phyloP scores from a whole-genome alignment of 305 asterid genomes.

The Nicotiana rustica region DNA sequence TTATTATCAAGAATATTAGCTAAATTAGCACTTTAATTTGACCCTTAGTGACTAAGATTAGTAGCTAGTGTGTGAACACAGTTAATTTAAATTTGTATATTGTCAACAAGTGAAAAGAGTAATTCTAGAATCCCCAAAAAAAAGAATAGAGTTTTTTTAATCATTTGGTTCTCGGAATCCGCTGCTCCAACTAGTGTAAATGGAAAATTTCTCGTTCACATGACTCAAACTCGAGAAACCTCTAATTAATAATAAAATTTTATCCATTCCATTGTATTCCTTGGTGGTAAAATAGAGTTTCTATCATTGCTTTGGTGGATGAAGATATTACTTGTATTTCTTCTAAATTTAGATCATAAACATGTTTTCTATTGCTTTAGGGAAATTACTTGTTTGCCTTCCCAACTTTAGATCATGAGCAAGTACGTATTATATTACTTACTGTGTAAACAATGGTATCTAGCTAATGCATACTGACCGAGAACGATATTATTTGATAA shows the following conservation, averaged over 20 bases:
- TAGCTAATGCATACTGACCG: too few species aligned
- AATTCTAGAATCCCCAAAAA: neutral
- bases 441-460: too few species aligned
- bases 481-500: too few species aligned
- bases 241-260: too few species aligned
- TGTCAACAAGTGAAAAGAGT: conserved; percentile 34
- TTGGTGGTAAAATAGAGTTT: neutral
- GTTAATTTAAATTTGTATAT: conserved; percentile 38
- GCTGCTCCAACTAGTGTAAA: too few species aligned
- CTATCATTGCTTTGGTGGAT: neutral
- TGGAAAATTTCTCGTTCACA: too few species aligned
- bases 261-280: too few species aligned
- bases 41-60: conserved; percentile 45
- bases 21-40: conserved; percentile 41
- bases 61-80: conserved; percentile 47
- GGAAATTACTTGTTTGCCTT: neutral
- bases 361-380: too few species aligned
- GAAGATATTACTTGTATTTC: neutral
- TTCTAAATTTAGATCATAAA: neutral
- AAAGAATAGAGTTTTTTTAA: neutral
- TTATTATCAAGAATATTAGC: conserved; percentile 58
- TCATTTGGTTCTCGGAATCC: too few species aligned
- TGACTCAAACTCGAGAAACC: too few species aligned
- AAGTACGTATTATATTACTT: too few species aligned
- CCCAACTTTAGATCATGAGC: neutral